Evolutionary conservation across 2,329 filamentous ascomycete species (phyloP).

Genomic region (Podosphaera fusca): DNA sequence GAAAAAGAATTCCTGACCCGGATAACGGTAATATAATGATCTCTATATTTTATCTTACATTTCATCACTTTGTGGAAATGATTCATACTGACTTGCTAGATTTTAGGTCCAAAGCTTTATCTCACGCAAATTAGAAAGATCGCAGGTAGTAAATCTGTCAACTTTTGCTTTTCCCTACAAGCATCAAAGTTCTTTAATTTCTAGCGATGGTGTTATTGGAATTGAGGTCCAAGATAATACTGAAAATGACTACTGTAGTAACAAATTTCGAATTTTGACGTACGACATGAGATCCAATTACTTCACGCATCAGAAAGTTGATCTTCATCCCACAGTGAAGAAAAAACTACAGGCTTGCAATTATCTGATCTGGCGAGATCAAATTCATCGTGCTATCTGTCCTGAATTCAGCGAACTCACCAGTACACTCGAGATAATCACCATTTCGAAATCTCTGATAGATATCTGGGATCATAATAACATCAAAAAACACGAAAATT

Average conservation of each 20-base stretch:
- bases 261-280: not conserved
- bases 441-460: not conserved
- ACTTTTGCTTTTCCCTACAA: not conserved
- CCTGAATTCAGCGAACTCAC: not conserved
- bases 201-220: not conserved
- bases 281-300: not conserved
- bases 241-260: not conserved
- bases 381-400: not conserved
- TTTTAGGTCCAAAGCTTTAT: not conserved
- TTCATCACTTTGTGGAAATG: not conserved
- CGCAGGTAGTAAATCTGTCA: not conserved
- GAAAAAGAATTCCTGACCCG: not conserved
- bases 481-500: not conserved
- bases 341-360: not conserved
- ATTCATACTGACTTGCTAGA: not conserved
- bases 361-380: constrained; percentile 1
- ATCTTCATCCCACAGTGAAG: not conserved
- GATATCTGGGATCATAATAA: not conserved
- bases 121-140: not conserved
- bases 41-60: not conserved
- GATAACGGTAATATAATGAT: not conserved
- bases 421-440: not conserved
- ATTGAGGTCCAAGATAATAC: not conserved
- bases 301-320: not conserved
- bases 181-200: not conserved